Base-by-base conservation (phyloP, 2,329 filamentous ascomycete genomes). In the Claviceps sorghi region DNA sequence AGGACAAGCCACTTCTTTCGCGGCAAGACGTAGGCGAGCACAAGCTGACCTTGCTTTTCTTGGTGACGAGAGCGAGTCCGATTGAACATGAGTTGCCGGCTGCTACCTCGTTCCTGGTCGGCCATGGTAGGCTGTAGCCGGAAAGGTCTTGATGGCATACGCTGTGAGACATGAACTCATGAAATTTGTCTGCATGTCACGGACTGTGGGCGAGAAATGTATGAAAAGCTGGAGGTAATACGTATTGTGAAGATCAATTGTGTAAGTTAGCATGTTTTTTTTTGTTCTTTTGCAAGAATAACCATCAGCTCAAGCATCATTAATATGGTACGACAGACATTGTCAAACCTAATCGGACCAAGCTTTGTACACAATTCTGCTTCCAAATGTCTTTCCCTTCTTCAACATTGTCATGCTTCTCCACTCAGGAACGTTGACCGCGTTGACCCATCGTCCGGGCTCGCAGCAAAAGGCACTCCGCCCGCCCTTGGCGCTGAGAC, bases 401-500 rank as follows among this genome's bases (percentile, higher is more conserved):
- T 86, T 91, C 57, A 97, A 70, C 30, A 93, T 58, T 55, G 87
- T 82, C 81, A 88, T 87, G 50, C 72, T 71, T 69, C 78, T 85
- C 86, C 90, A 95, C 61, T 84, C 82, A 0, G 84, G 79, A 48
- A 85, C 80, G 61, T 95, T 96, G 62, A 82, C 74, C 0, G 90
- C 90, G 67, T 97, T 93, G 52, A 96, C 86, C 66, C 86, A 97
- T 22, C 93, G 80, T 61, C 86, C 87, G 0, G 91, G 90, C 74
- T 98, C 93, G 44, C 95, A 83, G 67, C 89, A 95, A 72, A 97
- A 94, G 0, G 86, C 91, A 45, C 83, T 80, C 48, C 88, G 78
- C 4, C 79, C 64, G 0, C 76, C 79, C 48, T 87, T 78, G 1
- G 83, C 82, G 0, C 84, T 79, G 30, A 78, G 67, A 2, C 74